Evolutionary conservation across 2,329 filamentous ascomycete species (phyloP), one percentile per base, ranked within the genome.

Genomic region (Chrysoporthe cubensis): DNA sequence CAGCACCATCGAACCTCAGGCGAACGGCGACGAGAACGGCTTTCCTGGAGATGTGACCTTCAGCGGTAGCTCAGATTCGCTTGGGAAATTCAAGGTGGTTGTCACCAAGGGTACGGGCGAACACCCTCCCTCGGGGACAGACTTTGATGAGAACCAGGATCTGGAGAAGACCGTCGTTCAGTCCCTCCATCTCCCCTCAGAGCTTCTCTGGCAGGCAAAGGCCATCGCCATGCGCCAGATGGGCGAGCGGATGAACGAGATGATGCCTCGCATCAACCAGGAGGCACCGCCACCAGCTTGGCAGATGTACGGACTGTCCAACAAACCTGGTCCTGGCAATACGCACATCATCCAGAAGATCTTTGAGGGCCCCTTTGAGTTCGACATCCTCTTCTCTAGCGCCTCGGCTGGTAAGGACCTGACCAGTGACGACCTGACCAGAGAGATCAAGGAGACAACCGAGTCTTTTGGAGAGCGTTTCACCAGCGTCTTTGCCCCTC

Each of bases 361-460:
- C 2, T 98, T 97, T 73, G 87, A 94, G 73, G 95, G 96, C 1
- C 79, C 90, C 1, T 99, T 98, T 75, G 93, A 94, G 82, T 98
- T 98, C 73, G 96, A 98, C 76, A 85, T 98, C 64, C 84, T 98
- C 61, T 97, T 94, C 81, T 93, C 92, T 4, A 97, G 94, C 69
- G 88, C 82, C 16, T 94, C 92, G 21, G 87, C 89, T 4, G 79
- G 81, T 42, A 82, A 83, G 71, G 83, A 85, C 21, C 71, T 87
- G 46, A 84, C 80, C 5, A 84, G 84, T 66, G 86, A 90, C 52
- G 88, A 91, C 69, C 79, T 98, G 18, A 91, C 90, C 1, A 80
- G 88, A 64, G 87, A 91, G 73, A 91, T 97, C 72, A 83, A 88
- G 70, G 82, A 83, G 21, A 85, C 88, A 0, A 90, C 89, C 0